Base-by-base conservation (phyloP, 192 early-diverging fungal species). In the Gonapodya prolifera region DNA sequence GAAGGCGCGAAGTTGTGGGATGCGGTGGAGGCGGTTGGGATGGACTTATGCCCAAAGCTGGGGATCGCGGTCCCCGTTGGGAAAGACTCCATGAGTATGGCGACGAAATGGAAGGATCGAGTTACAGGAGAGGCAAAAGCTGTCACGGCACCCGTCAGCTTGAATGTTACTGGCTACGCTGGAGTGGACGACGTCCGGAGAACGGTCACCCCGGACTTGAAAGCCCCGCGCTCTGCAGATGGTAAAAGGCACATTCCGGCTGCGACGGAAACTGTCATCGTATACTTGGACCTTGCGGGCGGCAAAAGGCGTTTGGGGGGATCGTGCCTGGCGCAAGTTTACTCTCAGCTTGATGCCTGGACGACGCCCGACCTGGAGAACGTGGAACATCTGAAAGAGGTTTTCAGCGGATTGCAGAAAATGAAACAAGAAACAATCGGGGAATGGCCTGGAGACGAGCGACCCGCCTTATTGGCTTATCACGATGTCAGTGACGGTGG, bases 41-140 rank as follows among this genome's bases (percentile, higher is more conserved):
- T 97, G 82, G 94, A 94, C 69, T 83, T 99, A 75, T 98, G 98
- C 84, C 95, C 94, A 69, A 87, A 87, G 69, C 86, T 99, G 36
- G 96, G 96, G 30, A 87, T 99, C 79, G 91, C 93, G 69, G 93
- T 99, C 76, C 98, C 98, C 1, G 98, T 99, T 28, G 98, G 98
- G 76, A 99, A 99, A 88, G 98, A 99, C 85, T 98, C 96, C 2
- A 96, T 98, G 96, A 95, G 94, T 36, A 99, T 99, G 98, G 95
- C 96, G 86, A 93, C 96, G 85, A 91, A 91, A 79, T 98, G 96
- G 95, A 79, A 71, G 35, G 80, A 82, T 2, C 78, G 87, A 71
- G 78, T 76, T 18, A 79, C 79, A 69, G 82, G 78, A 1, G 78
- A 84, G 35, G 84, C 85, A 31, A 86, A 85, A 36, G 71, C 80